Evolutionary conservation across 345 rosid species (phyloP).

Genomic region (Brassica napus): DNA sequence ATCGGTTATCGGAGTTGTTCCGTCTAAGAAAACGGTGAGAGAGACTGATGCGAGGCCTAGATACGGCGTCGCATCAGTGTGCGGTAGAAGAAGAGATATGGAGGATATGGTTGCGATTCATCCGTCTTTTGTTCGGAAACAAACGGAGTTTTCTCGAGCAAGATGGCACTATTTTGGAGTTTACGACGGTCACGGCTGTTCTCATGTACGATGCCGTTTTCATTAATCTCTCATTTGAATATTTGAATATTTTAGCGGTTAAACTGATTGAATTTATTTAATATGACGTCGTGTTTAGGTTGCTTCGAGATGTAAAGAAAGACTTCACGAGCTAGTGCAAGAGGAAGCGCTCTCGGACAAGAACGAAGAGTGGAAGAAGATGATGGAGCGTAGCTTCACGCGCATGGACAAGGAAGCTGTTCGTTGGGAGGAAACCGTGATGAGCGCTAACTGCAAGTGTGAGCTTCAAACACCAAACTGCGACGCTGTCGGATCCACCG

Average conservation of each 20-base stretch:
- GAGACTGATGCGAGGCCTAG: slow-evolving; percentile 41
- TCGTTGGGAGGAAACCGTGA: slow-evolving; percentile 30
- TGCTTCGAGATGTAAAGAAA: slow-evolving; percentile 58
- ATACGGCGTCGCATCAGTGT: slow-evolving; percentile 71
- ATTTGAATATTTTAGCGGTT: neutral
- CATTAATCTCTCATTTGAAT: neutral
- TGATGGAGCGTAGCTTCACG: slow-evolving; percentile 63
- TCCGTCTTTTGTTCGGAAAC: slow-evolving; percentile 48
- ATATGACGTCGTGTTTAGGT: slow-evolving; percentile 45
- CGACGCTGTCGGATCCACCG: slow-evolving; percentile 93
- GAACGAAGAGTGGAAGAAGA: slow-evolving; percentile 51
- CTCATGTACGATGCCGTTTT: slow-evolving; percentile 52
- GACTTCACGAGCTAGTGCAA: slow-evolving; percentile 62
- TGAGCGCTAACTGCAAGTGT: slow-evolving; percentile 50
- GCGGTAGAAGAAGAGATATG: slow-evolving; percentile 89
- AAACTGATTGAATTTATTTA: neutral
- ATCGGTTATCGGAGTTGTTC: neutral
- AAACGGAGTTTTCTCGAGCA: slow-evolving; percentile 15
- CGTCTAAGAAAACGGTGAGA: slow-evolving; percentile 6
- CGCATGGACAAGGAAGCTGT: slow-evolving; percentile 65
- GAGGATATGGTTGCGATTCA: slow-evolving; percentile 72
- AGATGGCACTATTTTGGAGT: slow-evolving; percentile 71
- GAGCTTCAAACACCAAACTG: slow-evolving; percentile 70
- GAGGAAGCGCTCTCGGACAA: slow-evolving; percentile 44
- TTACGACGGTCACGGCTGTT: slow-evolving; percentile 80